Evolutionary conservation across 148 eudicot genomes (phyloP), one percentile per base, ranked within the genome.

Genomic region (Gaultheria prostrata): DNA sequence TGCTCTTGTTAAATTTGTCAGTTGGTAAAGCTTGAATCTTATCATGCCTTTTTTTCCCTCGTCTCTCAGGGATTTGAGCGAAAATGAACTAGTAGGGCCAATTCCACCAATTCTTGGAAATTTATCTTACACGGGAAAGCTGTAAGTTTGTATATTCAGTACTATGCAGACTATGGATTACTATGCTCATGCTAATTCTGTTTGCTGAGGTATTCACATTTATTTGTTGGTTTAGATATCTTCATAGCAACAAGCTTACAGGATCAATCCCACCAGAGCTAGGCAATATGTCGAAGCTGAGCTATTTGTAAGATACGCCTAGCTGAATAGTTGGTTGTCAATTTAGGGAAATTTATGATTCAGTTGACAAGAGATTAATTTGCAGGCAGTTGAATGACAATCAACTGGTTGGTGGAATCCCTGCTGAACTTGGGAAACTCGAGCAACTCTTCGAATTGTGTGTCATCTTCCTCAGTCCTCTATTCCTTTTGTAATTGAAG

Each of bases 401-500:
- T 72, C 93, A 89, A 17, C 82, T 93, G 15, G 77, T 61, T 39
- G 94, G 95, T 79, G 71, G 77, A 71, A 93, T 93, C 43, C 95
- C 95, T 5, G 83, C 94, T 53, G 94, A 93, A 79, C 93, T 93
- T 83, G 95, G 95, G 80, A 89, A 93, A 57, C 88, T 93, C 21
- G 94, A 91, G 67, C 93, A 91, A 84, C 92, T 93, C 53, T 93
- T 93, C 79, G 95, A 93, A 87, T 67, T 93, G 95, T 93, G 80
- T 82, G 94, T 79, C 24, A 8, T 15, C 4, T 76, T 4, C n/a
- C 49, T 24, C 5, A 48, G 26, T 1, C 18, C 45, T 54, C 70
- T 17, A n/a, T 32, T 54, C 10, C 43, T 9, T 33, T 32, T 3
- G 35, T 15, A 6, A 24, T 8, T 26, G 61, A 28, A 14, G 63